These are phyloP conservation scores for Penicillium decumbens DNA, from an alignment of 2,329 filamentous ascomycete genomes.

Conservation along the genomic window DNA sequence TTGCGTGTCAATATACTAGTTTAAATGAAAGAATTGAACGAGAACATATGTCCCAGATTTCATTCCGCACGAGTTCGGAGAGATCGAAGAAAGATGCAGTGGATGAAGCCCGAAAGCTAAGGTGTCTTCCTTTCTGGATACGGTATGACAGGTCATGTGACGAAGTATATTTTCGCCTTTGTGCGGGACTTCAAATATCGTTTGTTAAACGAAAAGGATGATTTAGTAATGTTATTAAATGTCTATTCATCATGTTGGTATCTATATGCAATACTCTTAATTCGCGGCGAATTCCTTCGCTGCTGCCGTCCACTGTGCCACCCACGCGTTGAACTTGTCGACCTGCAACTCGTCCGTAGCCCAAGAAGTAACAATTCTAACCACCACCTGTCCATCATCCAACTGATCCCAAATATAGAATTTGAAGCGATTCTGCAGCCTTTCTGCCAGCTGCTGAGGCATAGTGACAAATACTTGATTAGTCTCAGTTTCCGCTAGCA, in stretches of 20 bases:
- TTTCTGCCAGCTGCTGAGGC: conserved; percentile 37
- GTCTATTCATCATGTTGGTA: not conserved
- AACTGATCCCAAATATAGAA: conserved; percentile 50
- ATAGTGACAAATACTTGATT: conserved; percentile 51
- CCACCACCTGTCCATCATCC: conserved; percentile 38
- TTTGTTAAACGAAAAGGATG: not conserved
- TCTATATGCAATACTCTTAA: conserved; percentile 1
- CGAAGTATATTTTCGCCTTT: not conserved
- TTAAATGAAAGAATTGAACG: not conserved
- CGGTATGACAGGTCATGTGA: not conserved
- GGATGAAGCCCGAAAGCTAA: not conserved
- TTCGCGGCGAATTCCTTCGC: conserved; percentile 6
- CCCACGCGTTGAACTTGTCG: conserved; percentile 33
- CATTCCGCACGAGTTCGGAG: not conserved
- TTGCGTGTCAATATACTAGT: not conserved
- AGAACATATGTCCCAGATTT: not conserved
- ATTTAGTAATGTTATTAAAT: not conserved
- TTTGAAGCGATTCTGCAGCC: conserved; percentile 42
- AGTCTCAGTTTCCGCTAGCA: conserved; percentile 47
- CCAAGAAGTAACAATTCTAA: conserved; percentile 50
- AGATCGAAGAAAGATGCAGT: not conserved
- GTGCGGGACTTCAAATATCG: not conserved
- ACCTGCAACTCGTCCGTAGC: conserved; percentile 46
- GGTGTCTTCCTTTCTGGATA: conserved; percentile 1
- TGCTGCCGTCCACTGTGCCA: conserved; percentile 25